phyloP scores from a whole-genome alignment of 2,329 filamentous ascomycete genomes.

The Calonectria henricotiae region DNA sequence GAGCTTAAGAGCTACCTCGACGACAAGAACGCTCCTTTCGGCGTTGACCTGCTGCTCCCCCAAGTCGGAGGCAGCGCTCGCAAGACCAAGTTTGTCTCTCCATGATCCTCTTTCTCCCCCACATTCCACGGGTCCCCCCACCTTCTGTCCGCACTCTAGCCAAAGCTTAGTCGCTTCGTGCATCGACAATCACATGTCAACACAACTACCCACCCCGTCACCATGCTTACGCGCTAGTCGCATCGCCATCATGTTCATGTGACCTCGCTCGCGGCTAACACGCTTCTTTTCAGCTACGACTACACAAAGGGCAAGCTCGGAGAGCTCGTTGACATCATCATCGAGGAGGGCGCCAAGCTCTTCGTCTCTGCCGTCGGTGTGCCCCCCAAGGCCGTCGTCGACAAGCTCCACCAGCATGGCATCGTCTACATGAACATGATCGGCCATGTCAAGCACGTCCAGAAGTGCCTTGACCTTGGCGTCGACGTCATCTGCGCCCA shows the following conservation, averaged over 20 bases:
- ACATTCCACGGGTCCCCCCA: conserved; percentile 25
- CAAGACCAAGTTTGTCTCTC: conserved; percentile 83
- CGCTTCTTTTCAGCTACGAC: conserved; percentile 82
- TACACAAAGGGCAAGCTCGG: conserved; percentile 99
- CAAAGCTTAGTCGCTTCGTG: conserved; percentile 19
- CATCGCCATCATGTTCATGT: conserved; percentile 22
- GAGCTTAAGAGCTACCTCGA: conserved; percentile 91
- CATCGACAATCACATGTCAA: conserved; percentile 48
- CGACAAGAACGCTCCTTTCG: conserved; percentile 96
- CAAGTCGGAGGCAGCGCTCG: conserved; percentile 95
- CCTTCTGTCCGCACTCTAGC: background rate
- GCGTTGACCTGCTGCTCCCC: conserved; percentile 92
- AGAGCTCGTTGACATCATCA: conserved; percentile 92
- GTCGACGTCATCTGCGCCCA: conserved; percentile 98
- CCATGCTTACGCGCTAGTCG: conserved; percentile 25
- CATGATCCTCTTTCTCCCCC: conserved; percentile 1
- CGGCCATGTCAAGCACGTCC: conserved; percentile 98
- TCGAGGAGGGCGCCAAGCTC: conserved; percentile 90
- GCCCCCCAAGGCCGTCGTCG: conserved; percentile 89
- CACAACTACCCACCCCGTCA: conserved; percentile 4
- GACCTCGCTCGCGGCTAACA: conserved; percentile 38
- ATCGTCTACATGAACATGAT: conserved; percentile 99
- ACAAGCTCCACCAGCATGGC: conserved; percentile 88
- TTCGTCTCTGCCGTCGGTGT: conserved; percentile 98
- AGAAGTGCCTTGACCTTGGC: conserved; percentile 93